Evolutionary conservation across 2,329 filamentous ascomycete genomes (phyloP), one percentile per base, ranked within the genome.

Genomic region (Coniochaeta pulveracea): DNA sequence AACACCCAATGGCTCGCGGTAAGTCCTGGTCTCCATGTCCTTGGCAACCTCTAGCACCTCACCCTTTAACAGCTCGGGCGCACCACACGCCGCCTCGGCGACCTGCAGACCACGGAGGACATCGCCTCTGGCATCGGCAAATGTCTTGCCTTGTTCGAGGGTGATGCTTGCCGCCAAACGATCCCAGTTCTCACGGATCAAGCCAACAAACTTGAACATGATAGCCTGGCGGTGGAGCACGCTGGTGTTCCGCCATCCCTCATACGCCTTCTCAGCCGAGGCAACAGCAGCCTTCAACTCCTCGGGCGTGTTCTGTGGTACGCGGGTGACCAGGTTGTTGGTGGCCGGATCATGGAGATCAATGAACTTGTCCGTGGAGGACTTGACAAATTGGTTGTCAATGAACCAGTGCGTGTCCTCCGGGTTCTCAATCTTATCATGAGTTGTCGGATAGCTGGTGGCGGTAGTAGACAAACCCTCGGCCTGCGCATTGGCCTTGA

Each of bases 21-120:
- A 91, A 38, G 74, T 81, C 51, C 82, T 66, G 19, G 84, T 91
- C 66, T 91, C 84, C 84, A 91, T 91, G 49, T 91, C 84, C 67
- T 85, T 88, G 35, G 83, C 74, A 10, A 91, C 84, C 63, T 91
- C 84, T 21, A 91, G 67, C 27, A 91, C 68, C 61, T 91, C 83
- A 24, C 84, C 84, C 55, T 83, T 85, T 56, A 91, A 68, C 54
- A 88, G 73, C 46, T 85, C 84, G 1, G 84, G 82, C 35, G 85
- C 85, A 31, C 70, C 80, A 50, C 83, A 84, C 15, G 84, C 80
- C 6, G 80, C 82, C 65, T 91, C 84, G 3, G 85, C 85, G 17
- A 91, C 84, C 64, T 91, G 84, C 38, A 91, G 66, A 29, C 84
- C 84, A 45, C 84, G 71, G 33, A 89, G 69, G 15, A 91, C 84